Evolutionary conservation across 805 yeast genomes (phyloP).

Genomic region (Kodamaea leandrae): DNA sequence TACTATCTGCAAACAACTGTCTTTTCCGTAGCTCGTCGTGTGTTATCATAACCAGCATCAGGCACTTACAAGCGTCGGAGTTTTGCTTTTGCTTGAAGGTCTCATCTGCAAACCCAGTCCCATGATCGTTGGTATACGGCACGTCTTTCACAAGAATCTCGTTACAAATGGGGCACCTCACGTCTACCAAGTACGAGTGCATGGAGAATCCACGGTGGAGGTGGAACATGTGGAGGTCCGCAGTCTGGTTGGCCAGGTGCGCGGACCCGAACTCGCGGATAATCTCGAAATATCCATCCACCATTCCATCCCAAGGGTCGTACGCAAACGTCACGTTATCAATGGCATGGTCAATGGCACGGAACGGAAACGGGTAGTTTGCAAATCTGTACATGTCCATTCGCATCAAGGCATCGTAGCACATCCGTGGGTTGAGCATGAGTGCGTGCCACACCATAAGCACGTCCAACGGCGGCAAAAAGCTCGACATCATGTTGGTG

Average conservation of each 20-base stretch:
- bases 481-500: neutral
- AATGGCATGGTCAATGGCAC: constrained; percentile 11
- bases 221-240: neutral
- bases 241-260: neutral
- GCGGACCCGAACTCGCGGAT: neutral
- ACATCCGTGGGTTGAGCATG: constrained; percentile 18
- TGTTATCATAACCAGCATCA: constrained; percentile 9
- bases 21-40: constrained; percentile 23
- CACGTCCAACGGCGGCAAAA: constrained; percentile 23
- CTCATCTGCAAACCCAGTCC: constrained; percentile 17
- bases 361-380: constrained; percentile 21
- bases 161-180: constrained; percentile 16
- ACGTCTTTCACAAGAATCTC: constrained; percentile 8
- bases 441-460: constrained; percentile 27
- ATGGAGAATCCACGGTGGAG: constrained; percentile 2
- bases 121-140: constrained; percentile 12
- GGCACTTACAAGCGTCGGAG: neutral
- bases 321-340: constrained; percentile 15
- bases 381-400: constrained; percentile 18
- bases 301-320: constrained; percentile 6
- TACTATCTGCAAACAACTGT: constrained; percentile 16
- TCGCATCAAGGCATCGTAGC: constrained; percentile 17
- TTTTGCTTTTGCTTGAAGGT: constrained; percentile 5
- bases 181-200: constrained; percentile 7
- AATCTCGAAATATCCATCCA: constrained; percentile 3